Percentiles rank a stretch among this genome's conserved stretches.
Conservation (phyloP, 305 asterid species). For the Solanum hybrid region DNA sequence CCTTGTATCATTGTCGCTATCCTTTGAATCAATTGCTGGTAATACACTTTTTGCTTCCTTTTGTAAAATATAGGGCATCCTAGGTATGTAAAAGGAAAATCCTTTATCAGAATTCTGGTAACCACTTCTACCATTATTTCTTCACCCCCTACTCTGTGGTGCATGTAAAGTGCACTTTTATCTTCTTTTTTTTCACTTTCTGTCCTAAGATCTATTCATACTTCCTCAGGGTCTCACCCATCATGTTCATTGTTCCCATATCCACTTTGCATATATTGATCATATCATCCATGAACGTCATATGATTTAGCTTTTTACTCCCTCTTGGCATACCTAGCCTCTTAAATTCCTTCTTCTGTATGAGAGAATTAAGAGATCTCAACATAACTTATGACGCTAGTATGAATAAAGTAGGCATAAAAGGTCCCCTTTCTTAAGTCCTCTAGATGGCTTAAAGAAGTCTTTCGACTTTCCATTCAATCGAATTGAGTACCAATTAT, state of each 20-base stretch:
- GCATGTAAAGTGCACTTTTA: background rate
- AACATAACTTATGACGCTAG: background rate
- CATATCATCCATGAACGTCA: background rate
- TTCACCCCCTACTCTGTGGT: background rate
- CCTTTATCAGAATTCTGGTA: background rate
- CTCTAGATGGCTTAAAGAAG: background rate
- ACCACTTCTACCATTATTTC: background rate
- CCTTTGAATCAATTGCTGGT: background rate
- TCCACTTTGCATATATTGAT: background rate
- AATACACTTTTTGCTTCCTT: background rate
- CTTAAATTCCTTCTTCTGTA: background rate
- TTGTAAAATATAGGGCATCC: background rate
- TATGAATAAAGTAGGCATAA: background rate
- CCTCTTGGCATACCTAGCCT: background rate
- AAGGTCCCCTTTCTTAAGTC: background rate
- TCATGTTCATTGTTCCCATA: background rate
- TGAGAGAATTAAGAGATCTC: background rate
- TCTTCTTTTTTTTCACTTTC: background rate
- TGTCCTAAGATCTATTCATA: background rate
- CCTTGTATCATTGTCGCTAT: background rate
- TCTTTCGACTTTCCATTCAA: background rate
- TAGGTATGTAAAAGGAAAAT: background rate
- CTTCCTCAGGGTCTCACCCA: background rate
- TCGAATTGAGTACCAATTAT: background rate
- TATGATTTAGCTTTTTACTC: background rate